These are phyloP conservation scores for Boeremia lycopersici DNA, from an alignment of 2,329 filamentous ascomycete genomes.

Conservation along the genomic window DNA sequence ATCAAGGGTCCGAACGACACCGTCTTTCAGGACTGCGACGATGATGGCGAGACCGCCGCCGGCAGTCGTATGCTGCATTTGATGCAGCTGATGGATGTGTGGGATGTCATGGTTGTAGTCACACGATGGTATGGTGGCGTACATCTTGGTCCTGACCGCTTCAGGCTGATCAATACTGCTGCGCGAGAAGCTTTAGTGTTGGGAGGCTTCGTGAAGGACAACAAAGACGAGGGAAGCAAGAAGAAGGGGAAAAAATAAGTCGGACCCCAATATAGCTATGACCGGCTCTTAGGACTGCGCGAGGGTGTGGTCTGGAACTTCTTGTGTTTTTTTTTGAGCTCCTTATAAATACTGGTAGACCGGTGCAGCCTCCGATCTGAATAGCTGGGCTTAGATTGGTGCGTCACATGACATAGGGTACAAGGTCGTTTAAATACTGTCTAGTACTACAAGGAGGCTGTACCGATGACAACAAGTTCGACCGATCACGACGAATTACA, in stretches of 20 bases:
- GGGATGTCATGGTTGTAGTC: conserved; percentile 91
- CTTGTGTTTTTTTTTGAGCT: too few relatives aligned
- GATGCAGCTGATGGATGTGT: conserved; percentile 93
- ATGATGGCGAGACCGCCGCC: conserved; percentile 94
- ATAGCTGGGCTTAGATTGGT: too few relatives aligned
- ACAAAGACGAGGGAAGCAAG: conserved; percentile 40
- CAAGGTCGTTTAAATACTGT: neutral
- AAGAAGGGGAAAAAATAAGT: conserved; percentile 42
- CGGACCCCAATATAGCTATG: neutral
- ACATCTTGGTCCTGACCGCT: conserved; percentile 84
- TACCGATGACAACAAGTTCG: neutral
- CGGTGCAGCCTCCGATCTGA: too few relatives aligned
- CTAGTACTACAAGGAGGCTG: too few relatives aligned
- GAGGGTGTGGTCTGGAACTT: too few relatives aligned
- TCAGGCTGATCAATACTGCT: conserved; percentile 85
- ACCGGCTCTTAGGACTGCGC: too few relatives aligned
- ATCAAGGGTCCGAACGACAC: conserved; percentile 66
- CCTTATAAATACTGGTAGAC: too few relatives aligned
- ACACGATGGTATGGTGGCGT: conserved; percentile 95
- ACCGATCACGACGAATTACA: neutral
- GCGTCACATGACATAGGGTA: neutral
- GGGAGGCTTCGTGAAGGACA: conserved; percentile 70
- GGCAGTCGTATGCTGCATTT: conserved; percentile 84
- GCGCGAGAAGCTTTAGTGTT: conserved; percentile 83
- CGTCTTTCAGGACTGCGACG: conserved; percentile 87